phyloP scores from a whole-genome alignment of 2,329 filamentous ascomycete species.

The Phialophora macrospora region DNA sequence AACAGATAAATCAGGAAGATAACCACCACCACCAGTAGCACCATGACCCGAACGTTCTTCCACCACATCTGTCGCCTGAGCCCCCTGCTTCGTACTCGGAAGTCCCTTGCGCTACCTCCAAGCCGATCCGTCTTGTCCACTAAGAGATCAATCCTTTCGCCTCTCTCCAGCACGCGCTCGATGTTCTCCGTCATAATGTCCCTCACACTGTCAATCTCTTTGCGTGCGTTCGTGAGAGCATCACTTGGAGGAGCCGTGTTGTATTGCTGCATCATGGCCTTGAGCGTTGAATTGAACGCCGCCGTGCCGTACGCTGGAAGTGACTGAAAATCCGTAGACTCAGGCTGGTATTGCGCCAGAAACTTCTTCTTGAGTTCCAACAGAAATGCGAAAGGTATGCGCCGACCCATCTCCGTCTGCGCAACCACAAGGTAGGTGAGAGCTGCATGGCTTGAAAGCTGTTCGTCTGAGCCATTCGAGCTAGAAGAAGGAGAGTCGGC shows the following conservation, averaged over 20 bases:
- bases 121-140: slow-evolving; percentile 96
- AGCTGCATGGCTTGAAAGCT: slow-evolving; percentile 60
- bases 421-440: slow-evolving; percentile 92
- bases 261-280: slow-evolving; percentile 78
- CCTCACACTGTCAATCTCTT: slow-evolving; percentile 88
- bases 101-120: slow-evolving; percentile 86
- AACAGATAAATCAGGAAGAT: slow-evolving; percentile 73
- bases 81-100: slow-evolving; percentile 82
- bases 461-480: slow-evolving; percentile 43
- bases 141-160: slow-evolving; percentile 89
- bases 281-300: slow-evolving; percentile 80
- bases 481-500: slow-evolving; percentile 76
- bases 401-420: slow-evolving; percentile 77
- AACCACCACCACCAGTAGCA: slow-evolving; percentile 71
- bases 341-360: slow-evolving; percentile 69
- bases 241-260: slow-evolving; percentile 79
- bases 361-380: slow-evolving; percentile 90
- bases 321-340: slow-evolving; percentile 71
- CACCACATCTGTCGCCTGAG: slow-evolving; percentile 97
- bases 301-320: slow-evolving; percentile 90
- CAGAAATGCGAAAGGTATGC: slow-evolving; percentile 90
- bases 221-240: slow-evolving; percentile 79
- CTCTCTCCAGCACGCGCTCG: slow-evolving; percentile 83
- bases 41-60: slow-evolving; percentile 98
- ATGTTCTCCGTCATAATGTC: slow-evolving; percentile 97